These are phyloP conservation scores for Kwoniella sp. DNA, from an alignment of 768 basidiomycete genomes.

Conservation along the genomic window DNA sequence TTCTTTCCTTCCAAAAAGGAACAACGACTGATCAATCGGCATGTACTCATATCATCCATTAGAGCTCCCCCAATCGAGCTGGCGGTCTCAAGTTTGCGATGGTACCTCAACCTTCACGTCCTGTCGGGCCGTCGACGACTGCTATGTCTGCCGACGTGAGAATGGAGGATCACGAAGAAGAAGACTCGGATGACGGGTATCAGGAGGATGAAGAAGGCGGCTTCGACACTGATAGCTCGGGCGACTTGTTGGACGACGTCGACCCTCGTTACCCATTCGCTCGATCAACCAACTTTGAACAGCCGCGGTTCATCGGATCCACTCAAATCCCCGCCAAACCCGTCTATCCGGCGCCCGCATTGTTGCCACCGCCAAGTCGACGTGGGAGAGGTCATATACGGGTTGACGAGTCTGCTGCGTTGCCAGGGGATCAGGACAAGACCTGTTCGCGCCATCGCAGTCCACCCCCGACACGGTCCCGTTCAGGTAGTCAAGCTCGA, in stretches of 20 bases:
- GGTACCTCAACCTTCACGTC: slow-evolving; percentile 20
- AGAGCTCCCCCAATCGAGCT: neutral
- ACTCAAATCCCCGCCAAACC: slow-evolving; percentile 18
- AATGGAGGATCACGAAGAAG: slow-evolving; percentile 17
- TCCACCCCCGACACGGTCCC: slow-evolving; percentile 33
- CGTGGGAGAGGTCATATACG: slow-evolving; percentile 41
- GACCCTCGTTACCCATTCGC: slow-evolving; percentile 39
- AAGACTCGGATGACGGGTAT: slow-evolving; percentile 37
- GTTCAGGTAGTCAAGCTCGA: slow-evolving; percentile 17
- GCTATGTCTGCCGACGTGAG: neutral
- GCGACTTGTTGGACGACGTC: slow-evolving; percentile 6
- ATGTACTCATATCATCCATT: neutral
- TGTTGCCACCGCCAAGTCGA: slow-evolving; percentile 38
- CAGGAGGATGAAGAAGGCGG: slow-evolving; percentile 45
- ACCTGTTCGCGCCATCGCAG: slow-evolving; percentile 37
- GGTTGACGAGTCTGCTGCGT: slow-evolving; percentile 22
- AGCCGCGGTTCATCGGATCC: slow-evolving; percentile 18
- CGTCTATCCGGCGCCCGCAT: slow-evolving; percentile 28
- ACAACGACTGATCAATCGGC: neutral
- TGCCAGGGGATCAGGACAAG: slow-evolving; percentile 21
- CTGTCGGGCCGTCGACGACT: neutral
- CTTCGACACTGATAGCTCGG: slow-evolving; percentile 29
- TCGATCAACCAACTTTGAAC: slow-evolving; percentile 37
- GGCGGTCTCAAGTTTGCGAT: slow-evolving; percentile 27
- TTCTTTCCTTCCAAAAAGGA: too few species aligned